Evolutionary conservation across 2,329 filamentous ascomycete species (phyloP).

Genomic region (Ophiocordyceps sinensis): DNA sequence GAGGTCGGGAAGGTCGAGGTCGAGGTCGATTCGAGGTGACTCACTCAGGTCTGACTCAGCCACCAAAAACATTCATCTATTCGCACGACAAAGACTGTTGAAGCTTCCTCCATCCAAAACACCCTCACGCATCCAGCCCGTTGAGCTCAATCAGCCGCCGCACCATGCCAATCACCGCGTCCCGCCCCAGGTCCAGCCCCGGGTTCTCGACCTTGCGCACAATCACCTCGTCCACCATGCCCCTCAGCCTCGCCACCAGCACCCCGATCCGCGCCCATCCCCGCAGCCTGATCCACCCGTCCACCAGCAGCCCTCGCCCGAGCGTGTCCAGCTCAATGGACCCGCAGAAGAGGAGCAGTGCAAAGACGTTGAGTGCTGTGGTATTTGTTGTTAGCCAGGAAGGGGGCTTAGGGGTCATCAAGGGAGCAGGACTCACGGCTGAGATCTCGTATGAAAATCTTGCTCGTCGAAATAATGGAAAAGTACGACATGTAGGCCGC

Average conservation of each 20-base stretch:
- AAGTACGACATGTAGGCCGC: slow-evolving; percentile 81
- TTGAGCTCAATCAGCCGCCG: slow-evolving; percentile 76
- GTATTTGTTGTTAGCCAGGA: too few species aligned
- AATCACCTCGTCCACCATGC: slow-evolving; percentile 76
- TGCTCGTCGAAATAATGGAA: slow-evolving; percentile 78
- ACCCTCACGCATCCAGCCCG: slow-evolving; percentile 53
- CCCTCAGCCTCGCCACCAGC: slow-evolving; percentile 65
- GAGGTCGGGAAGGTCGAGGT: too few species aligned
- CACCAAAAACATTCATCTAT: too few species aligned
- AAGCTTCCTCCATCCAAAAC: too few species aligned
- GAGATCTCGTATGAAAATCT: slow-evolving; percentile 81
- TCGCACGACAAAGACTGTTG: too few species aligned
- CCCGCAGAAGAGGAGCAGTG: slow-evolving; percentile 76
- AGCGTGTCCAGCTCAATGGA: slow-evolving; percentile 74
- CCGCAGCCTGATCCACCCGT: slow-evolving; percentile 73
- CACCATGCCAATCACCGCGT: slow-evolving; percentile 63
- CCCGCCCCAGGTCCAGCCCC: slow-evolving; percentile 37
- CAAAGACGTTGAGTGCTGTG: slow-evolving; percentile 85
- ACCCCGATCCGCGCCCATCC: slow-evolving; percentile 96
- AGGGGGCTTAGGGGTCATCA: neutral
- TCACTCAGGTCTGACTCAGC: too few species aligned
- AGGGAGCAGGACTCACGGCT: slow-evolving; percentile 61
- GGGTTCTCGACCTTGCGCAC: slow-evolving; percentile 70
- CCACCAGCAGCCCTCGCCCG: slow-evolving; percentile 74
- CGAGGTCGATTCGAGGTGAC: too few species aligned